Percentiles rank a stretch among this genome's conserved stretches.
These are phyloP conservation scores for Apiospora pterosperma DNA, from an alignment of 2,329 filamentous ascomycete species.

Conservation along the genomic window DNA sequence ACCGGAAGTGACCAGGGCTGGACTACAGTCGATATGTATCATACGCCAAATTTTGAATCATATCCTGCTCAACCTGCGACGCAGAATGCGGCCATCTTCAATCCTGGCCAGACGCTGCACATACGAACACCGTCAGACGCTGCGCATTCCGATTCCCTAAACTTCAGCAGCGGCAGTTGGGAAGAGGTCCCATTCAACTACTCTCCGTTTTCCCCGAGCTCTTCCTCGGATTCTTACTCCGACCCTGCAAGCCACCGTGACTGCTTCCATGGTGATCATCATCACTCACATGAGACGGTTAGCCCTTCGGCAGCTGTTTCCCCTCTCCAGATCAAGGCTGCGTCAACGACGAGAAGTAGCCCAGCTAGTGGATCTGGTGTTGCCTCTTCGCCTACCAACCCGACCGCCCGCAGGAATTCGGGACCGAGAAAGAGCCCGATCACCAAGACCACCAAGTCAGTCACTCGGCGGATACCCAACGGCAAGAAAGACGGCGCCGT, in stretches of 20 bases:
- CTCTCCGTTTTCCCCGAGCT: constrained; percentile 79
- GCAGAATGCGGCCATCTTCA: constrained; percentile 73
- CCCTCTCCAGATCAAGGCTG: constrained; percentile 66
- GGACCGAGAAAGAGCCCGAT: constrained; percentile 73
- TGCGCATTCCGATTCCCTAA: constrained; percentile 68
- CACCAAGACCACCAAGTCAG: constrained; percentile 78
- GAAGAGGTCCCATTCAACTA: constrained; percentile 75
- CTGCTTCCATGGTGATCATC: constrained; percentile 56
- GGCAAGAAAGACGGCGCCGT: constrained; percentile 73
- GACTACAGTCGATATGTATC: constrained; percentile 74
- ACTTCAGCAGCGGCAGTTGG: constrained; percentile 69
- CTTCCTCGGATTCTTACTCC: constrained; percentile 60
- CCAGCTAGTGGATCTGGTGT: constrained; percentile 60
- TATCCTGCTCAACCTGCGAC: constrained; percentile 49
- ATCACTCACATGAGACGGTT: constrained; percentile 53
- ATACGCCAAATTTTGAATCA: constrained; percentile 59
- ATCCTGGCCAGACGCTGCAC: constrained; percentile 87
- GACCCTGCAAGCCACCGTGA: constrained; percentile 59
- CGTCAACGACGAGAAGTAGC: constrained; percentile 55
- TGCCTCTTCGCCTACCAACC: constrained; percentile 59
- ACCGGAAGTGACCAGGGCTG: constrained; percentile 86
- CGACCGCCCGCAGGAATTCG: constrained; percentile 61
- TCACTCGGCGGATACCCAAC: constrained; percentile 73
- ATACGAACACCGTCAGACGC: constrained; percentile 84
- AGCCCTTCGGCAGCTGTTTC: constrained; percentile 66